Evolutionary conservation across 441 rosid species (phyloP).

Genomic region (Bruguiera hainesii): DNA sequence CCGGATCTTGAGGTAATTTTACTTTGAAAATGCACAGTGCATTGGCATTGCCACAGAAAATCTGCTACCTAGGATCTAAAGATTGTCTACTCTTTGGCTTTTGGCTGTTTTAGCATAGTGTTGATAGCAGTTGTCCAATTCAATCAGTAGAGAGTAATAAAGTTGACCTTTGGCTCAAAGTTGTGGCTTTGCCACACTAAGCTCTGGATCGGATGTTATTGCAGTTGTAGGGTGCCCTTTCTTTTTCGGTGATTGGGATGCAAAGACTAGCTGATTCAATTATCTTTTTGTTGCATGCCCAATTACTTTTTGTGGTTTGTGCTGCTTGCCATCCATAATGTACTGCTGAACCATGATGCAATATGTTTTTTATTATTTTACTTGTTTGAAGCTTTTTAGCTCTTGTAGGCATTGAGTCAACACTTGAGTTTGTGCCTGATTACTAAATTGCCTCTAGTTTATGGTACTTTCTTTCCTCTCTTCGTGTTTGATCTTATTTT

Average conservation of each 20-base stretch:
- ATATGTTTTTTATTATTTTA: neutral
- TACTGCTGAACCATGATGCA: too few species aligned
- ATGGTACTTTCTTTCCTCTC: neutral
- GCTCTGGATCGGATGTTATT: too few species aligned
- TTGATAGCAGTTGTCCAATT: too few species aligned
- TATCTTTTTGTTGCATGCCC: neutral
- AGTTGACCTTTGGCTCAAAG: too few species aligned
- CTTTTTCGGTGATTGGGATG: too few species aligned
- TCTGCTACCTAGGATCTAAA: neutral
- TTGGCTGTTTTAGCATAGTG: too few species aligned
- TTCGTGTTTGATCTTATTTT: neutral
- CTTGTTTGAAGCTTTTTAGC: neutral
- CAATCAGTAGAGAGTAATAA: too few species aligned
- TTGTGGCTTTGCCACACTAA: too few species aligned
- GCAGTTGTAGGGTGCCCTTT: too few species aligned
- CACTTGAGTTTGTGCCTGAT: neutral
- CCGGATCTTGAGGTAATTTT: constrained; percentile 73
- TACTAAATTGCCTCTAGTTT: neutral
- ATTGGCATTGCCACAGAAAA: constrained; percentile 3
- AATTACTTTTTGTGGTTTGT: neutral
- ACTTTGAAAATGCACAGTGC: constrained; percentile 13
- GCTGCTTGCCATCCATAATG: too few species aligned
- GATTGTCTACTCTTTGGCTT: neutral
- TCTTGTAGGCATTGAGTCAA: neutral
- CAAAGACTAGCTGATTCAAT: too few species aligned